Base-by-base conservation (phyloP, 2,329 filamentous ascomycete genomes). In the Venturia nashicola region DNA sequence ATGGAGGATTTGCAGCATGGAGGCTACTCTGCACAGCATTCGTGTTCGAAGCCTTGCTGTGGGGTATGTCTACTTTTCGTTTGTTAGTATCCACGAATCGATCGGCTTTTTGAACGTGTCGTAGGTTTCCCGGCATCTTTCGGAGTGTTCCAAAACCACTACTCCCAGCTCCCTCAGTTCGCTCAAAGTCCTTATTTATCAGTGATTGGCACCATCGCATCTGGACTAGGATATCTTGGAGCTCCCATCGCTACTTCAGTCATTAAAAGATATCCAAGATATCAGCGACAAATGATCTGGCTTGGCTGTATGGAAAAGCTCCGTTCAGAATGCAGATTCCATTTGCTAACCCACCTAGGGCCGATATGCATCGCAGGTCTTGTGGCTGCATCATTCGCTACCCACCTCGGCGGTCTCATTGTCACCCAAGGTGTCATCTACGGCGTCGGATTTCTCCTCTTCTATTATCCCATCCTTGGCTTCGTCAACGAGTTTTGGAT, bases 141-240 rank as follows among this genome's bases (percentile, higher is more conserved):
- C 70, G 87, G 87, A 55, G 80, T 90, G 27, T 89, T 90, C 69
- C 86, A 89, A 68, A 80, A 86, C 62, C 87, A 88, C 72, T 90
- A 90, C 71, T 81, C 78, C 43, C 80, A 77, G 1, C 79, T 86
- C 65, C 78, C 78, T 3, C 81, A 83, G 1, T 89, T 89, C 63
- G 74, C 75, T 4, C 79, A 79, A 3, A 59, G 51, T 57, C 43
- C 43, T 23, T 65, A 44, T 20, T 36, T 62, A 34, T 34, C 63
- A 5, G 23, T 65, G 5, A n/a, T 65, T 44, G 63, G 63, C n/a
- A 65, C 63, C 12, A n/a, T 60, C 5, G 63, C 59, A 23, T 64
- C 54, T 32, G 59, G 59, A 8, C 48, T 65, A 14, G 39, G 61
- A 32, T 65, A 57, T 48, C 40, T 65, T 18, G 63, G 54, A 5